A percentile compares a stretch with the other conserved stretches of the same genome.
phyloP scores from a whole-genome alignment of 257 asterid genomes.

The Solanum neorickii region DNA sequence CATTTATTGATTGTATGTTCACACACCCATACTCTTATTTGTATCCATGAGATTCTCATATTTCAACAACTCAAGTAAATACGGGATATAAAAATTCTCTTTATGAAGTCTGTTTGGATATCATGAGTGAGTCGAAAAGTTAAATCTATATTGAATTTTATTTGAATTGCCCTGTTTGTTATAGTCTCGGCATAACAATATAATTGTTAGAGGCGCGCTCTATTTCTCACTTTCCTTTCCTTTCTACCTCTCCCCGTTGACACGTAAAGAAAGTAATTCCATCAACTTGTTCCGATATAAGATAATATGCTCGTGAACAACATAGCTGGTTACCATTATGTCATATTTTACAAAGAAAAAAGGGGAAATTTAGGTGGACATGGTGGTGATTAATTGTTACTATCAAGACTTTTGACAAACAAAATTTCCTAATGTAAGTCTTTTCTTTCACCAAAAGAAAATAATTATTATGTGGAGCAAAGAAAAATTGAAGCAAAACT shows the following conservation, averaged over 20 bases:
- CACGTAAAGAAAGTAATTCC: neutral
- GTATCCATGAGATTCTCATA: neutral
- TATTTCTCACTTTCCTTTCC: too few relatives aligned
- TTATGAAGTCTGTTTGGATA: neutral
- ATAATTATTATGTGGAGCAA: neutral
- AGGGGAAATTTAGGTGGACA: neutral
- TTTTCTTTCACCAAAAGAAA: neutral
- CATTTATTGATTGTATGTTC: neutral
- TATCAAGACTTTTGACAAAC: neutral
- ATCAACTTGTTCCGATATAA: neutral
- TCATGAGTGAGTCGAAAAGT: neutral
- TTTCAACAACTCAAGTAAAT: too few relatives aligned
- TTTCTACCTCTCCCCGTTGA: too few relatives aligned
- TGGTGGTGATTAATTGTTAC: neutral
- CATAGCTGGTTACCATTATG: neutral
- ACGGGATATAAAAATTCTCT: too few relatives aligned
- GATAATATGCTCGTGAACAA: neutral
- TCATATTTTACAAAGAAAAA: neutral
- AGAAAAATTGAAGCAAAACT: neutral
- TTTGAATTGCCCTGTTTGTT: rapidly evolving
- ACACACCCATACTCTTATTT: neutral
- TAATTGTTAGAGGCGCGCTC: neutral
- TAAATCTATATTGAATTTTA: neutral
- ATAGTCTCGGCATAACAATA: neutral
- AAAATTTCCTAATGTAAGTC: neutral